A percentile compares a stretch with the other conserved stretches of the same genome.
These are phyloP conservation scores for Starmerella geochares DNA, from an alignment of 805 yeast species.

Conservation along the genomic window DNA sequence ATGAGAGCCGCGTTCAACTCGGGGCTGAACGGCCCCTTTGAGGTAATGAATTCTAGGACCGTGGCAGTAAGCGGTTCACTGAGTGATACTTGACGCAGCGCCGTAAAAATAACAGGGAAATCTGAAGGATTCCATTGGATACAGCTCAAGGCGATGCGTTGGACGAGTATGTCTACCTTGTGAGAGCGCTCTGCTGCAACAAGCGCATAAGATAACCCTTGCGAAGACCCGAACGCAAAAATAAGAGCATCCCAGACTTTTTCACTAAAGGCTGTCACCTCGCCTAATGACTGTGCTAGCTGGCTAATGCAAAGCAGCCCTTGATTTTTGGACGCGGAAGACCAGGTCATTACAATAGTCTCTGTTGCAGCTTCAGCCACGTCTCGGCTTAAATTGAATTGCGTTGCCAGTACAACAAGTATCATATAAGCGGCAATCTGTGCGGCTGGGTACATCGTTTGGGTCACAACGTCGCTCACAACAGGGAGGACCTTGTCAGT, in stretches of 20 bases:
- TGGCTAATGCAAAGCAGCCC: conserved; percentile 32
- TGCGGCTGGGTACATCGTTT: conserved; percentile 39
- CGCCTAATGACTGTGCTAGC: conserved; percentile 25
- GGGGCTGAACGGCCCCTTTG: conserved; percentile 15
- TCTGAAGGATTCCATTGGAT: conserved; percentile 32
- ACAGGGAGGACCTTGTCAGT: conserved; percentile 31
- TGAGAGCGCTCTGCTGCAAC: conserved; percentile 25
- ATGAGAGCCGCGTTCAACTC: conserved; percentile 12
- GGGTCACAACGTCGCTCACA: conserved; percentile 29
- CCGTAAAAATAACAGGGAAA: conserved; percentile 19
- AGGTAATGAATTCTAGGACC: conserved; percentile 2
- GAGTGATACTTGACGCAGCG: conserved; percentile 1
- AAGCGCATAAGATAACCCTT: conserved; percentile 19
- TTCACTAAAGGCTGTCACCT: conserved; percentile 19
- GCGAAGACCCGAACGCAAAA: conserved; percentile 21
- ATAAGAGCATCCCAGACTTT: conserved; percentile 16
- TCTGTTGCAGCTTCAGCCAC: conserved; percentile 53
- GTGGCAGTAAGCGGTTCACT: not conserved
- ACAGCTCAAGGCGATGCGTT: not conserved
- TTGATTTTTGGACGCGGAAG: conserved; percentile 27
- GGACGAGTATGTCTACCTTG: conserved; percentile 36
- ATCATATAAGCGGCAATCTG: conserved; percentile 79
- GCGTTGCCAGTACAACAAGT: conserved; percentile 63
- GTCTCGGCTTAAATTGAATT: conserved; percentile 49
- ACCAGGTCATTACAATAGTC: conserved; percentile 44